These are phyloP conservation scores for Nicotiana tabacum DNA, from an alignment of 257 asterid genomes.

Conservation along the genomic window DNA sequence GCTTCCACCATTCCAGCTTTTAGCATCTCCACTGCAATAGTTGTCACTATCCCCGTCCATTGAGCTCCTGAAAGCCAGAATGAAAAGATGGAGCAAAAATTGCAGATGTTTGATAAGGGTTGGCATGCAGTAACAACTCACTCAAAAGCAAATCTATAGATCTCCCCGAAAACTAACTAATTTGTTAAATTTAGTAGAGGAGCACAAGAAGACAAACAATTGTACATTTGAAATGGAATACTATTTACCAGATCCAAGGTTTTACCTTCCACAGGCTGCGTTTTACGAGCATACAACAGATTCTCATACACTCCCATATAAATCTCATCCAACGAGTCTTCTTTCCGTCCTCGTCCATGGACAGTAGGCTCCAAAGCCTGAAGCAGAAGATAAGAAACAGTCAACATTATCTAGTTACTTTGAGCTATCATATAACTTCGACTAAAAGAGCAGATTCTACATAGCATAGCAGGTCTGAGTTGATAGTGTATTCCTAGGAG, in stretches of 20 bases:
- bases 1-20: slow-evolving; percentile 93
- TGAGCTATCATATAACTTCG: not conserved
- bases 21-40: slow-evolving; percentile 96
- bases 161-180: not conserved
- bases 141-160: not conserved
- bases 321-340: slow-evolving; percentile 72
- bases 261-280: slow-evolving; percentile 77
- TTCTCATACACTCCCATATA: slow-evolving; percentile 84
- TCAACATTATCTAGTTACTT: not conserved
- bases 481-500: not conserved
- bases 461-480: not conserved
- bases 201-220: not conserved
- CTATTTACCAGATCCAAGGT: slow-evolving; percentile 8
- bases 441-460: not conserved
- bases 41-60: slow-evolving; percentile 99
- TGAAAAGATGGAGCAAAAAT: not conserved
- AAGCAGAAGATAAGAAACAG: not conserved
- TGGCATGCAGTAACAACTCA: not conserved
- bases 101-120: not conserved
- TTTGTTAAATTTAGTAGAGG: not conserved
- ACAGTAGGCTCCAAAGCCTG: slow-evolving; percentile 80
- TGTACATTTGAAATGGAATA: not conserved
- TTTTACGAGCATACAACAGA: slow-evolving; percentile 88
- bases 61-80: slow-evolving; percentile 66
- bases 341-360: slow-evolving; percentile 95